Evolutionary conservation across 495 filamentous ascomycete species (phyloP).

Genomic region (Pseudotulostoma volvatum): DNA sequence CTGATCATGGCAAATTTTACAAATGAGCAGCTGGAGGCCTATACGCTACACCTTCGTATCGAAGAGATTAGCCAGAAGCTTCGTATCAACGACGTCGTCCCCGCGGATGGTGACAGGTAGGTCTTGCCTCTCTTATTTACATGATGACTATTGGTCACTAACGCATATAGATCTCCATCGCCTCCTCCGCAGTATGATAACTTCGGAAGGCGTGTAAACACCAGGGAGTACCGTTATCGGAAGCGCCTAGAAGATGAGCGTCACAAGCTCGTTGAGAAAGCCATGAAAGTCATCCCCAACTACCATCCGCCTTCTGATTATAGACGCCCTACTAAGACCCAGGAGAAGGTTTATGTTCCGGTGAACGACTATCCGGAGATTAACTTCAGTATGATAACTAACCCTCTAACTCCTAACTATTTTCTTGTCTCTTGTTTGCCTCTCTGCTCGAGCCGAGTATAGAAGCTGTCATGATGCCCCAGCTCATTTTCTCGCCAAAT

Average conservation of each 20-base stretch:
- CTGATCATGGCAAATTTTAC: conserved; percentile 96
- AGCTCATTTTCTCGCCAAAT: conserved; percentile 42
- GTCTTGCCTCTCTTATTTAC: conserved; percentile 13
- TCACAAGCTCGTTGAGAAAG: conserved; percentile 93
- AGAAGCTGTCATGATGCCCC: conserved; percentile 28
- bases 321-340: conserved; percentile 93
- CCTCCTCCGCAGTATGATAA: conserved; percentile 96
- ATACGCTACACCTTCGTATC: conserved; percentile 85
- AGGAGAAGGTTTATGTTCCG: conserved; percentile 99
- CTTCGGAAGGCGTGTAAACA: conserved; percentile 95
- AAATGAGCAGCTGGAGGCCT: conserved; percentile 91
- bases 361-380: conserved; percentile 99
- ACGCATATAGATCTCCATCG: conserved; percentile 62
- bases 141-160: conserved; percentile 6
- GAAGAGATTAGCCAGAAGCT: conserved; percentile 99
- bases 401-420: conserved; percentile 81
- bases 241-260: conserved; percentile 96
- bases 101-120: conserved; percentile 84
- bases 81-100: conserved; percentile 93
- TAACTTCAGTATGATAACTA: conserved; percentile 99
- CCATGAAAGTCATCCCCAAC: conserved; percentile 96
- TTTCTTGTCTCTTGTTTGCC: conserved; percentile 31
- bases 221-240: conserved; percentile 89
- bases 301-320: conserved; percentile 96
- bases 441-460: conserved; percentile 33